Percentiles rank a stretch among this genome's conserved stretches.
Conservation (phyloP, 129 eudicot genomes). For the Cynara cardunculus region DNA sequence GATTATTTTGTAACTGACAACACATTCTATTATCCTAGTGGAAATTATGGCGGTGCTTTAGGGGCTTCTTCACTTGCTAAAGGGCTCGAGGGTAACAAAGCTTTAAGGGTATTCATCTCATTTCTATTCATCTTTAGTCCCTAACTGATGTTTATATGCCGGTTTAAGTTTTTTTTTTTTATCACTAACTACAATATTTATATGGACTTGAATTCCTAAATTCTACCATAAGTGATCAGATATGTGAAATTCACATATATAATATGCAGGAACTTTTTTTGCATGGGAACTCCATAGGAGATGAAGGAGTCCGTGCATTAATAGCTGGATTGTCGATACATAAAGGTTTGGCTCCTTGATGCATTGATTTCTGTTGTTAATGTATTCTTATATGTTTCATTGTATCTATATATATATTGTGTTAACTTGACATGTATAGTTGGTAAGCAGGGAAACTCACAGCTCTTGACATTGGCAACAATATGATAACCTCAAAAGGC, state of each 20-base stretch:
- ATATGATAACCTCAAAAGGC: conserved; percentile 70
- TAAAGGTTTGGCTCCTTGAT: conserved; percentile 51
- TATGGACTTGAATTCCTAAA: conserved; percentile 8
- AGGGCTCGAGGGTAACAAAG: conserved; percentile 92
- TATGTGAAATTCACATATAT: not conserved
- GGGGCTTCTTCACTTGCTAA: conserved; percentile 88
- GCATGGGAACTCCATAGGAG: conserved; percentile 89
- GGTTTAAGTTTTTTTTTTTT: not conserved
- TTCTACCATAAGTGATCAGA: conserved; percentile 7
- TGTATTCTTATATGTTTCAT: not conserved
- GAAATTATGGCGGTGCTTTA: conserved; percentile 95
- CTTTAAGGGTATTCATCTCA: conserved; percentile 63
- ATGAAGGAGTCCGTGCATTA: conserved; percentile 88
- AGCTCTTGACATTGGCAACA: conserved; percentile 74
- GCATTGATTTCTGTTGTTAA: not conserved
- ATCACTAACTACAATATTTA: conserved; percentile 1
- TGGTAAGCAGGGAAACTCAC: conserved; percentile 58
- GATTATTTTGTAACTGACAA: conserved; percentile 7
- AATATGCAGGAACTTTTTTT: conserved; percentile 69
- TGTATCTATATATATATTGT: conserved; percentile 18
- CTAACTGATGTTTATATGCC: not conserved
- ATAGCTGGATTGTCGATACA: conserved; percentile 66
- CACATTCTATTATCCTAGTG: conserved; percentile 45
- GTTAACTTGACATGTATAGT: conserved; percentile 26
- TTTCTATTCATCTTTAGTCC: not conserved